Base-by-base conservation (phyloP, 2,329 filamentous ascomycete species). In the Aspergillus sp. region DNA sequence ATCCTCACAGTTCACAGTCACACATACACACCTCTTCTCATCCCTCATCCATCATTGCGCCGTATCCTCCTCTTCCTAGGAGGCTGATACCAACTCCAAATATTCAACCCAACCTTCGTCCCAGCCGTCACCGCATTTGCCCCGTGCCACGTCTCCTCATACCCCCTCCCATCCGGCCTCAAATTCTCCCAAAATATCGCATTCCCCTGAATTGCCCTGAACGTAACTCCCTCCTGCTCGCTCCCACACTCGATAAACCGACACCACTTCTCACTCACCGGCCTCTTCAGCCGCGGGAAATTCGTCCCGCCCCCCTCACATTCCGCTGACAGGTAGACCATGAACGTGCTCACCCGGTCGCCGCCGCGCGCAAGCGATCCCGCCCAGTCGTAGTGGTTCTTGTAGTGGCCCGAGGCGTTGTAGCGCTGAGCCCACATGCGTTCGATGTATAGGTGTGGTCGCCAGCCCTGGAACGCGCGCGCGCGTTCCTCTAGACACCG, bases 101-200 rank as follows among this genome's bases (percentile, higher is more conserved):
- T 80, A 63, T 83, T 83, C 62, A 83, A 60, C 0, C 79, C 80
- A 44, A 82, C 71, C 66, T 83, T 83, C 32, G 64, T 69, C 2
- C 80, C 80, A 33, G 61, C 67, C 39, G 63, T 61, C 0, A 83
- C 79, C 7, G 79, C 78, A 55, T 81, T 65, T 5, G 77, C 79
- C 35, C 78, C 78, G 69, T 83, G 80, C 69, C 79, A 79, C 29
- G 76, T 79, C 61, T 82, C 77, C 45, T 70, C 66, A 54, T 78
- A 79, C 9, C 78, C 78, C 19, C 64, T 68, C 2, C 79, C 79
- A 60, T 81, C 76, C 0, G 65, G 48, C 33, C 73, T 66, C 44
- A 82, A 67, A 59, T 83, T 83, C 64, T 77, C 74, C 80, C 80
- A 83, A 46, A 77, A 83, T 1, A 83, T 72, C 1, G 79, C 80